Conservation (phyloP, 805 yeast genomes). For the Saccharomyces paradoxus region DNA sequence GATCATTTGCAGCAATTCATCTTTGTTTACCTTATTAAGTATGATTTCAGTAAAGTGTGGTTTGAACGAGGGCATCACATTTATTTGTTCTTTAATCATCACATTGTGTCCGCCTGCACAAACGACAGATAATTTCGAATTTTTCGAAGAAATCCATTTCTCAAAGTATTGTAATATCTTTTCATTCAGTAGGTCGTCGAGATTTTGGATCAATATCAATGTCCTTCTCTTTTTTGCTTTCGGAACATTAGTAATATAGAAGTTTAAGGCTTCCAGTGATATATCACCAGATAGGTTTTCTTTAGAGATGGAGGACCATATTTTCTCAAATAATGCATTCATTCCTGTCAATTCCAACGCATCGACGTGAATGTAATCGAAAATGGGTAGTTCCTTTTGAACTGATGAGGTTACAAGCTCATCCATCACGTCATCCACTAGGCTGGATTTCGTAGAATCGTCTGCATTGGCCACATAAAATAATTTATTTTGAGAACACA, state of each 20-base stretch:
- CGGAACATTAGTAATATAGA: constrained; percentile 44
- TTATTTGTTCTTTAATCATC: background rate
- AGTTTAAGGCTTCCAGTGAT: constrained; percentile 61
- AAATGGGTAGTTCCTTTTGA: constrained; percentile 37
- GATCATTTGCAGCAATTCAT: background rate
- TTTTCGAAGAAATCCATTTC: constrained; percentile 87
- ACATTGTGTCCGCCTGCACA: constrained; percentile 56
- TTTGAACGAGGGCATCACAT: background rate
- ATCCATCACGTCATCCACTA: constrained; percentile 75
- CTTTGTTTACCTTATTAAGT: background rate
- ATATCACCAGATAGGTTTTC: constrained; percentile 50
- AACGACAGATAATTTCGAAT: constrained; percentile 74
- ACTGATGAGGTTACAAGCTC: constrained; percentile 42
- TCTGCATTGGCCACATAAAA: background rate
- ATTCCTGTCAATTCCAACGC: constrained; percentile 81
- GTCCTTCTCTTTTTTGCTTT: constrained; percentile 21
- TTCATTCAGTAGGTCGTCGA: background rate
- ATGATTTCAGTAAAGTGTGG: background rate
- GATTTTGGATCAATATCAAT: background rate
- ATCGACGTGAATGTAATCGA: constrained; percentile 78
- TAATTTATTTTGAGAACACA: background rate
- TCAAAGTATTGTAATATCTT: constrained; percentile 48
- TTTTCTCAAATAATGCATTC: constrained; percentile 65
- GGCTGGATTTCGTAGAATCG: background rate
- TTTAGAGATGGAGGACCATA: constrained; percentile 72